These are phyloP conservation scores for Funneliformis geosporum DNA, from an alignment of 192 early-diverging fungal genomes.

Conservation along the genomic window DNA sequence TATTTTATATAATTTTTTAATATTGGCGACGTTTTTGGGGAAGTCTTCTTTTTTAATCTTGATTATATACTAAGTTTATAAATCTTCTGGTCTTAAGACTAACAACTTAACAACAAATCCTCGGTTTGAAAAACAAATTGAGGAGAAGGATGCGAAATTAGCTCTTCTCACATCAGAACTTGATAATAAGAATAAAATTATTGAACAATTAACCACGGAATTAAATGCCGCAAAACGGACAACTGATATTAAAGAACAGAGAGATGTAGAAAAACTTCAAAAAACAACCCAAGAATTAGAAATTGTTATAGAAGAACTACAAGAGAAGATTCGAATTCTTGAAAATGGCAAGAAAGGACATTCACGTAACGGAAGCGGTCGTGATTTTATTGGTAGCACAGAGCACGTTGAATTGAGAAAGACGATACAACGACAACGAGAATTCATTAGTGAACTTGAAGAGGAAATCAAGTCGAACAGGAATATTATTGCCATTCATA, in stretches of 20 bases:
- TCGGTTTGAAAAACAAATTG: conserved; percentile 1
- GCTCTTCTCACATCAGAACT: conserved; percentile 25
- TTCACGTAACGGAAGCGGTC: neutral
- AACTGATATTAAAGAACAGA: conserved; percentile 48
- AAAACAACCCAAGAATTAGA: conserved; percentile 36
- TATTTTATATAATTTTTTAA: conserved; percentile 28
- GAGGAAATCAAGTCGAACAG: neutral
- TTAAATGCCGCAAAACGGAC: conserved; percentile 36
- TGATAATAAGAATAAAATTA: conserved; percentile 5
- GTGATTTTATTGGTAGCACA: neutral
- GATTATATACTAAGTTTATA: conserved; percentile 29
- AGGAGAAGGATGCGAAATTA: neutral
- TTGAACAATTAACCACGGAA: conserved; percentile 12
- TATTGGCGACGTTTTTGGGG: conserved; percentile 29
- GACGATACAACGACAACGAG: neutral
- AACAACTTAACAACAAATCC: neutral
- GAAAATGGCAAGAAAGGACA: conserved; percentile 35
- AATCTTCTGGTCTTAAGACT: conserved; percentile 17
- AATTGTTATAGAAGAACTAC: conserved; percentile 24
- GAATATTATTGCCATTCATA: neutral
- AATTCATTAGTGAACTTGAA: neutral
- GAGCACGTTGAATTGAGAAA: neutral
- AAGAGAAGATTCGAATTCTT: conserved; percentile 35
- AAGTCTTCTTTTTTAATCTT: conserved; percentile 1
- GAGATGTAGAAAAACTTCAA: conserved; percentile 38